A percentile compares a stretch with the other conserved stretches of the same genome.
phyloP scores from a whole-genome alignment of 2,329 filamentous ascomycete genomes.

The Aspergillus tanneri region DNA sequence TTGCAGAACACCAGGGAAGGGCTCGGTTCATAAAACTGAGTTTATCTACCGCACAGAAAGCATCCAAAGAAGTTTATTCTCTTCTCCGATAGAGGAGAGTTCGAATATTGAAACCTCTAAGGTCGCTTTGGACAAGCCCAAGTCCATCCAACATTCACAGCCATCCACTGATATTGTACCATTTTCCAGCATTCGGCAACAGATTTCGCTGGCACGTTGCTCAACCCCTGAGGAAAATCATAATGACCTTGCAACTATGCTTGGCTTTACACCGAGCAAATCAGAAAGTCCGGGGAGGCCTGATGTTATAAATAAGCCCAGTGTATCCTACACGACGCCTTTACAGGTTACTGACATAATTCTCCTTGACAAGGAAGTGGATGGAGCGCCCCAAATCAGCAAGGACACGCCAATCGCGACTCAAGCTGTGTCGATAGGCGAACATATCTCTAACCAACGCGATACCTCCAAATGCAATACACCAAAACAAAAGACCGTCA shows the following conservation, averaged over 20 bases:
- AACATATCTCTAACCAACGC: not conserved
- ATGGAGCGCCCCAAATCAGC: not conserved
- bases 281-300: not conserved
- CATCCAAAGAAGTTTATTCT: conserved; percentile 12
- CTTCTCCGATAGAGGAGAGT: conserved; percentile 9
- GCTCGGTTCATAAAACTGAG: conserved; percentile 17
- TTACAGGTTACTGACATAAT: not conserved
- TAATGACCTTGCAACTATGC: conserved; percentile 31
- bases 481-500: conserved; percentile 27
- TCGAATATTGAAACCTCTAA: not conserved
- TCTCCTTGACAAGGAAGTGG: not conserved
- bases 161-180: conserved; percentile 28
- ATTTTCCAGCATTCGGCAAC: conserved; percentile 32
- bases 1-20: not conserved
- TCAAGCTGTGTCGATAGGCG: not conserved
- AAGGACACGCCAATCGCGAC: not conserved
- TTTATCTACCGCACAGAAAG: conserved; percentile 20
- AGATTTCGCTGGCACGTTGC: conserved; percentile 17
- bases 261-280: conserved; percentile 25
- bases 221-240: conserved; percentile 22
- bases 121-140: no score
- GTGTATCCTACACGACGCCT: not conserved
- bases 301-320: not conserved
- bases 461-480: not conserved
- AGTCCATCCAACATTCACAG: conserved; percentile 2